These are phyloP conservation scores for Alternaria postmessia DNA, from an alignment of 2,329 filamentous ascomycete genomes.

Conservation along the genomic window DNA sequence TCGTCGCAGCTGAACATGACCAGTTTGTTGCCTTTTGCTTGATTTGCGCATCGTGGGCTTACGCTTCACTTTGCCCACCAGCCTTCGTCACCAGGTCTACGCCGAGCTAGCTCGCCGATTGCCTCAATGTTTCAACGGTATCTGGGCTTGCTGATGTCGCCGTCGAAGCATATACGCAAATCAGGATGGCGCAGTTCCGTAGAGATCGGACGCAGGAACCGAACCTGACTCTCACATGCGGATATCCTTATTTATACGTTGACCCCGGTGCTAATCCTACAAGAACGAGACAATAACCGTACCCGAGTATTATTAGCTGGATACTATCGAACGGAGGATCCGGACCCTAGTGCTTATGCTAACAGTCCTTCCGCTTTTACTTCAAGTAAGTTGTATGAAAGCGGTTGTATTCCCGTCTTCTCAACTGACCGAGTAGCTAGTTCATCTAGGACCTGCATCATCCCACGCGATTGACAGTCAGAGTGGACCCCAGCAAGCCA, in stretches of 20 bases:
- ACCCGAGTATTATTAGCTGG: conserved; percentile 37
- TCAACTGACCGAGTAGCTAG: conserved; percentile 42
- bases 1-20: conserved; percentile 46
- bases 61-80: conserved; percentile 25
- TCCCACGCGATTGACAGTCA: conserved; percentile 25
- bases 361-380: conserved; percentile 41
- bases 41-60: conserved; percentile 34
- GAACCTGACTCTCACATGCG: conserved; percentile 25
- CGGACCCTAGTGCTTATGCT: conserved; percentile 46
- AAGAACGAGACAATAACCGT: conserved; percentile 23
- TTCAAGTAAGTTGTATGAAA: conserved; percentile 47
- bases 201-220: conserved; percentile 28
- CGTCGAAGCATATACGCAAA: conserved; percentile 11
- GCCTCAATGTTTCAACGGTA: conserved; percentile 9
- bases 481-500: conserved; percentile 30
- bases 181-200: conserved; percentile 10
- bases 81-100: conserved; percentile 22
- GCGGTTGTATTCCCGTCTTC: conserved; percentile 27
- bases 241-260: conserved; percentile 36
- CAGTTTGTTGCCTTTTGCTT: conserved; percentile 26
- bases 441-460: conserved; percentile 38
- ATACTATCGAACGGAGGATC: conserved; percentile 31
- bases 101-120: conserved; percentile 10
- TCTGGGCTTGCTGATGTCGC: conserved; percentile 15
- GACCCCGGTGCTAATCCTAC: conserved; percentile 42